Evolutionary conservation across 2,329 filamentous ascomycete species (phyloP), one percentile per base, ranked within the genome.

Genomic region (Zymoseptoria passerinii): DNA sequence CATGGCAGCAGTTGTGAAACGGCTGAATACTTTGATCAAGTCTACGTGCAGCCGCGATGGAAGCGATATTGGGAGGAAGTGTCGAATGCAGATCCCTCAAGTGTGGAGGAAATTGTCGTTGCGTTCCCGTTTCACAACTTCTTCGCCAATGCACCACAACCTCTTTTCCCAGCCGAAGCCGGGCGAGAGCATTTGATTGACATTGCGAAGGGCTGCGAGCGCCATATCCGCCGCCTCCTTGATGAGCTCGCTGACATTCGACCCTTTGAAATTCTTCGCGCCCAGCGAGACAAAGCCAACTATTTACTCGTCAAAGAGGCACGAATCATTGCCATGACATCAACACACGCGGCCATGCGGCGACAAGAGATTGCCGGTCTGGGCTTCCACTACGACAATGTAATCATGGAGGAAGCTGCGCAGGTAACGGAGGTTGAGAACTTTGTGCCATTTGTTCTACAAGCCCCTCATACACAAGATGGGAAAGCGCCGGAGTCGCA

Each of bases 241-340:
- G 85, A 88, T 0, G 91, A 97, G 72, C 80, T 99, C 52, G 90
- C 92, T 64, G 92, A 97, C 70, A 92, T 95, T 51, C 83, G 92
- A 66, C 95, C 94, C 0, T 99, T 99, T 69, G 94, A 99, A 75
- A 92, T 99, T 54, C 77, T 99, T 57, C 85, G 91, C 54, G 87
- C 88, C 57, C 89, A 92, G 63, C 86, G 89, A 40, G 94, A 99
- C 72, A 96, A 95, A 76, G 88, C 92, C 54, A 97, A 97, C 73
- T 99, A 99, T 70, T 83, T 99, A 5, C 82, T 99, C 35, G 88
- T 91, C 5, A 96, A 91, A 68, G 92, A 97, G 74, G 95, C 95
- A n/a, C 87, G 94, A 40, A 94, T 99, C 62, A 87, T 99, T 64
- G 95, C 94, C 58, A 99, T 99, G 95, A 99, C 94, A 18, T 95